These are phyloP conservation scores for Serendipita sp. DNA, from an alignment of 768 basidiomycete species.

Conservation along the genomic window DNA sequence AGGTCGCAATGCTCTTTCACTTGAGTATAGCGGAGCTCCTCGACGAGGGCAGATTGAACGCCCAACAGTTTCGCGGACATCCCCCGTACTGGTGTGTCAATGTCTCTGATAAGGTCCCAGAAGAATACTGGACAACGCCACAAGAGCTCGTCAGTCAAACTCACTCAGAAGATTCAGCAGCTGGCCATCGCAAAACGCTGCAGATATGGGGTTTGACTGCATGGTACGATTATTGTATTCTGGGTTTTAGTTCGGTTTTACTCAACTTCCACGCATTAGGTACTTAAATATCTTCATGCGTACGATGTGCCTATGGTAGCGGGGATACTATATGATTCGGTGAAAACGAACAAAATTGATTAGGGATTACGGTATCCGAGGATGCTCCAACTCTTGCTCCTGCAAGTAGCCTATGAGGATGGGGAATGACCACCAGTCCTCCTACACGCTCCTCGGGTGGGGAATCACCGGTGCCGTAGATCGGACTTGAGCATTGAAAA, in stretches of 20 bases:
- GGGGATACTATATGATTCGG: no score
- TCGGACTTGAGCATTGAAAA: no score
- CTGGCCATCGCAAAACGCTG: background rate
- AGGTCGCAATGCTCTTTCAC: conserved; percentile 4
- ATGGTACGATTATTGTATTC: background rate
- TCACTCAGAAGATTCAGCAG: background rate
- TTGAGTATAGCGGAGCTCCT: background rate
- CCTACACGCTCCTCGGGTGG: no score
- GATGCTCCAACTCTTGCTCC: no score
- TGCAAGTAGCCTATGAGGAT: no score
- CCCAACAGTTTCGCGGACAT: background rate
- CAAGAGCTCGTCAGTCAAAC: background rate
- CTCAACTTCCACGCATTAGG: background rate
- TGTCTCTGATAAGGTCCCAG: conserved; percentile 4
- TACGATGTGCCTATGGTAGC: background rate
- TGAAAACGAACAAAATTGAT: no score
- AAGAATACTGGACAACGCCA: conserved; percentile 2
- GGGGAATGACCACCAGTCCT: no score
- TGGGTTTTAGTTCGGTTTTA: background rate
- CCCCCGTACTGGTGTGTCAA: conserved; percentile 6
- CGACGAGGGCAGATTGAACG: background rate
- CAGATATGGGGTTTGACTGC: conserved; percentile 1
- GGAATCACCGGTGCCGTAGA: no score
- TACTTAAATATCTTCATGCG: conserved; percentile 2
- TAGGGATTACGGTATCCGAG: no score